Conservation (phyloP, 1,139 yeast species). For the Waltiozyma solani region DNA sequence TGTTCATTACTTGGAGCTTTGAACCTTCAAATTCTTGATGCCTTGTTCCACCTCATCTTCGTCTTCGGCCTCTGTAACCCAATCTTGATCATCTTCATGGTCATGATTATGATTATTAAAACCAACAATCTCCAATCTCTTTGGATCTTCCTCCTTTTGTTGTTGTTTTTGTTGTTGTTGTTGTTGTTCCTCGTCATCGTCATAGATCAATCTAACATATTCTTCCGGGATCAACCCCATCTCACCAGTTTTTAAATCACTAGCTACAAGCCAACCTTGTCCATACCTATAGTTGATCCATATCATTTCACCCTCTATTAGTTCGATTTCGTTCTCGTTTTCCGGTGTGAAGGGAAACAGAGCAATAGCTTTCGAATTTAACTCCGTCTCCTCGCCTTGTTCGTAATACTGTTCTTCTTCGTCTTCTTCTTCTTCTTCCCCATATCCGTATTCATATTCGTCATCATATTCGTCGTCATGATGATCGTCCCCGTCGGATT, state of each 20-base stretch:
- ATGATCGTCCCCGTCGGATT: conserved; percentile 2
- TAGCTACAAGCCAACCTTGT: conserved; percentile 97
- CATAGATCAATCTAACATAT: conserved; percentile 51
- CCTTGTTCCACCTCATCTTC: too few relatives aligned
- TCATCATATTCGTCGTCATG: conserved; percentile 9
- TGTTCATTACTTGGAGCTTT: too few relatives aligned
- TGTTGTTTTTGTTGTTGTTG: neutral
- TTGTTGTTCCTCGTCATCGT: conserved; percentile 26
- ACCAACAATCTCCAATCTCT: too few relatives aligned
- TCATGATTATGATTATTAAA: too few relatives aligned
- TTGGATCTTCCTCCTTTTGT: too few relatives aligned
- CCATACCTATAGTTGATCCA: conserved; percentile 91
- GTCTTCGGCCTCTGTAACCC: too few relatives aligned
- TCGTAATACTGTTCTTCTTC: neutral
- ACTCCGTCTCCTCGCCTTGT: neutral
- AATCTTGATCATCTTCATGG: too few relatives aligned
- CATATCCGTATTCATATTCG: conserved; percentile 3
- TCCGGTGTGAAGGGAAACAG: conserved; percentile 86
- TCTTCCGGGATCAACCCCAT: conserved; percentile 96
- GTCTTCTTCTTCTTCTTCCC: conserved; percentile 1
- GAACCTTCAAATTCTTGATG: too few relatives aligned
- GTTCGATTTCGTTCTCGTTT: conserved; percentile 80
- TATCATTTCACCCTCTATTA: conserved; percentile 73
- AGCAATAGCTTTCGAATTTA: conserved; percentile 55
- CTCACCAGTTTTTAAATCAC: conserved; percentile 65